Conservation (phyloP, 108 stramenopile species). For the Hondaea fermentalgiana region DNA sequence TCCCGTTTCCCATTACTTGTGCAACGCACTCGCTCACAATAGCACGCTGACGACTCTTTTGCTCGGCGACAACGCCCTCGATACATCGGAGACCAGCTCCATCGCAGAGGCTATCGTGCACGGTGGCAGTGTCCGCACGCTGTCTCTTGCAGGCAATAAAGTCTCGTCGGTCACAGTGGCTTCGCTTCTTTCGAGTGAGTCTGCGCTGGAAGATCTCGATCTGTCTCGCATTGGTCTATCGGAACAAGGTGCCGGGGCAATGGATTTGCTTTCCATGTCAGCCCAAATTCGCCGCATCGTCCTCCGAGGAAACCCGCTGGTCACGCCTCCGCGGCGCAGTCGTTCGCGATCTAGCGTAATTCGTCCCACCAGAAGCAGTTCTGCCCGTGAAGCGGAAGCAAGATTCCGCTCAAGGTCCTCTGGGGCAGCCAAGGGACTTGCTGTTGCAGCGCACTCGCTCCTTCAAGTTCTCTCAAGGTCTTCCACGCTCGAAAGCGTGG, state of each 20-base stretch:
- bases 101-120: background rate
- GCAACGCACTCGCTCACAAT: background rate
- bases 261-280: background rate
- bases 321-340: background rate
- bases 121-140: background rate
- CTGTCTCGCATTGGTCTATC: background rate
- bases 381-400: background rate
- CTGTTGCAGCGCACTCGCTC: no score
- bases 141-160: background rate
- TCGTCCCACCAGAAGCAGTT: background rate
- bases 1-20: background rate
- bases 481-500: background rate
- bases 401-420: no score
- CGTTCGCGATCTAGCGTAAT: background rate
- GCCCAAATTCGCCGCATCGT: background rate
- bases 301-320: background rate
- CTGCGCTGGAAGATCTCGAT: background rate
- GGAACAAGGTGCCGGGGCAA: background rate
- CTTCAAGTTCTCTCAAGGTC: no score
- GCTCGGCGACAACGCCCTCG: background rate
- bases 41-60: background rate
- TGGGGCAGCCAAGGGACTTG: no score
- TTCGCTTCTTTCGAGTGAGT: background rate
- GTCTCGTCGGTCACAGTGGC: background rate
- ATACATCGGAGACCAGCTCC: background rate